Evolutionary conservation across 148 eudicot species (phyloP).

Genomic region (Oxyria digyna): DNA sequence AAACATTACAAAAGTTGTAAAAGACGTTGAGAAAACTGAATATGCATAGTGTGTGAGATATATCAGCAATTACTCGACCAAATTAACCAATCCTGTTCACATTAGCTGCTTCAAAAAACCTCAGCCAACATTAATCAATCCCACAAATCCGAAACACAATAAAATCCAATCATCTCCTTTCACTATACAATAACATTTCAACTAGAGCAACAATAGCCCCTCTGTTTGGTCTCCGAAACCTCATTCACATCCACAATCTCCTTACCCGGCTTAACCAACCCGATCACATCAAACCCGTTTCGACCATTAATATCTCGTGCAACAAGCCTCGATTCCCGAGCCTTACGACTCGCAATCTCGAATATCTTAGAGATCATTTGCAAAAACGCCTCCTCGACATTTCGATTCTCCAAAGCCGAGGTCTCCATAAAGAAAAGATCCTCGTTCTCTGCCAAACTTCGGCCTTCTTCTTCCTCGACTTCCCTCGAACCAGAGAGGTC

Average conservation of each 20-base stretch:
- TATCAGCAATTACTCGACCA: too few species aligned
- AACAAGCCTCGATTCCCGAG: neutral
- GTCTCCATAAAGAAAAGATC: slow-evolving; percentile 11
- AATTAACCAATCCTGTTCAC: neutral
- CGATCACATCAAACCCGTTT: neutral
- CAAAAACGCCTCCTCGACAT: slow-evolving; percentile 7
- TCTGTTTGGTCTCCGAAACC: slow-evolving; percentile 7
- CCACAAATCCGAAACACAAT: neutral
- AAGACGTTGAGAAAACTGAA: too few species aligned
- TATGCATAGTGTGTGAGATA: too few species aligned
- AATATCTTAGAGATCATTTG: neutral
- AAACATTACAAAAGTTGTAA: too few species aligned
- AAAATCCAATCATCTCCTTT: neutral
- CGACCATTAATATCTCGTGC: neutral
- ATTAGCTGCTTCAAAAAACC: neutral
- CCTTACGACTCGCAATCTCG: slow-evolving; percentile 6
- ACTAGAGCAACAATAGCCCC: slow-evolving; percentile 2
- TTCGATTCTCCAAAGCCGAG: slow-evolving; percentile 2
- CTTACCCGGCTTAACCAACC: neutral
- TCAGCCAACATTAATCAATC: neutral
- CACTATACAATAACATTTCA: neutral
- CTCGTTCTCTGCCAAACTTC: neutral
- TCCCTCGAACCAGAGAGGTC: slow-evolving; percentile 9
- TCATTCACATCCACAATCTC: slow-evolving; percentile 5
- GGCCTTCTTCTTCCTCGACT: slow-evolving; percentile 7